Conservation (phyloP, 148 eudicot genomes). For the Spergularia marina region DNA sequence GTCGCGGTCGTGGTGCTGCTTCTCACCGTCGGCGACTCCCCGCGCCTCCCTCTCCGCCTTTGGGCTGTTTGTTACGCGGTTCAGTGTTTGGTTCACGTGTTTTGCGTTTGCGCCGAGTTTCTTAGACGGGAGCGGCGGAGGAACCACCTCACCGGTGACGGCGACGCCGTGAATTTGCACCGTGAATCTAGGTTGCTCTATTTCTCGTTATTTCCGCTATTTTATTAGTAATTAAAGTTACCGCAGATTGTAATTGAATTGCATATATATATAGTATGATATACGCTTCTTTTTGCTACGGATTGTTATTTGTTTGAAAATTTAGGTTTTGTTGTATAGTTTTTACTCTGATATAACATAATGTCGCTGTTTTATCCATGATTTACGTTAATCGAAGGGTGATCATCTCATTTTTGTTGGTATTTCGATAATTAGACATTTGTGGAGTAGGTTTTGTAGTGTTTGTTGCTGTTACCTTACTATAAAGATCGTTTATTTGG, state of each 20-base stretch:
- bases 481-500: no score
- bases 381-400: not conserved
- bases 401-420: not conserved
- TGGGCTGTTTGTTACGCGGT: conserved; percentile 64
- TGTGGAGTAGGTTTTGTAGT: no score
- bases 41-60: conserved; percentile 45
- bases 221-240: no score
- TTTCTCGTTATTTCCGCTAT: not conserved
- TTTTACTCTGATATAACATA: not conserved
- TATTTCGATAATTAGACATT: not conserved
- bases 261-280: not conserved
- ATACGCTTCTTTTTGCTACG: not conserved
- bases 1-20: conserved; percentile 33
- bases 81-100: conserved; percentile 64
- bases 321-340: not conserved
- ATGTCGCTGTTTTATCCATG: not conserved
- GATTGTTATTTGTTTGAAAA: not conserved
- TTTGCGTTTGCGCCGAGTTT: conserved; percentile 56
- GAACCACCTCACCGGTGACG: not conserved
- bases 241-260: no score
- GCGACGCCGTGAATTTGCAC: conserved; percentile 7
- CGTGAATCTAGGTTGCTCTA: conserved; percentile 30
- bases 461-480: no score
- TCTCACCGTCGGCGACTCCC: conserved; percentile 31
- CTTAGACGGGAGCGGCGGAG: conserved; percentile 33